Conservation (phyloP, 257 asterid species). For the Plantago major region DNA sequence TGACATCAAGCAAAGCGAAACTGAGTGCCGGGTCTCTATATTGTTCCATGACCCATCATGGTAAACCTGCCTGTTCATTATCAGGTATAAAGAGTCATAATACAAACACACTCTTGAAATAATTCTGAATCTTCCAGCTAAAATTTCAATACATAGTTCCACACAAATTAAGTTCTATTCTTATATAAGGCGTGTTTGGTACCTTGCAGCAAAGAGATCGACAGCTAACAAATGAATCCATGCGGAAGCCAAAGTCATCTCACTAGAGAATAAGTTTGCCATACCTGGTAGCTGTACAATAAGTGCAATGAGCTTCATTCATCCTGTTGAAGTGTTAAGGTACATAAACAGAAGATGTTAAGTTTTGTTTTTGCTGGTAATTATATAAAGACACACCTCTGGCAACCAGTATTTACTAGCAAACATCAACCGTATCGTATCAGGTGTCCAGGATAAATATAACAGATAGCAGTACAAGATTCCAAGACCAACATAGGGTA, state of each 20-base stretch:
- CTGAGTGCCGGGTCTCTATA: constrained; percentile 83
- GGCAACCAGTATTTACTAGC: constrained; percentile 84
- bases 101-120: not conserved
- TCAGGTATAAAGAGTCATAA: not conserved
- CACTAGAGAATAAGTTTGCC: constrained; percentile 81
- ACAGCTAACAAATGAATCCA: constrained; percentile 88
- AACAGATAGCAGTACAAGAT: constrained; percentile 60
- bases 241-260: constrained; percentile 86
- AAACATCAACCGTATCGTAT: constrained; percentile 60
- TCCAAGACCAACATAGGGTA: constrained; percentile 65
- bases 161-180: not conserved
- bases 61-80: constrained; percentile 65
- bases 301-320: not conserved
- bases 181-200: constrained; percentile 5
- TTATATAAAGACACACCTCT: constrained; percentile 73
- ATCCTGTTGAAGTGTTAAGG: not conserved
- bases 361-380: not conserved
- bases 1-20: constrained; percentile 74
- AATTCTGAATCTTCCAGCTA: no score
- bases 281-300: constrained; percentile 59
- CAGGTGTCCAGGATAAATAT: constrained; percentile 82
- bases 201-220: constrained; percentile 95
- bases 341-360: not conserved
- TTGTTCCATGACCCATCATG: constrained; percentile 66
- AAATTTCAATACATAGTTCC: not conserved